Percentiles rank a stretch among this genome's conserved stretches.
phyloP scores from a whole-genome alignment of 176 grass and related monocot genomes.

The Ananas comosus region DNA sequence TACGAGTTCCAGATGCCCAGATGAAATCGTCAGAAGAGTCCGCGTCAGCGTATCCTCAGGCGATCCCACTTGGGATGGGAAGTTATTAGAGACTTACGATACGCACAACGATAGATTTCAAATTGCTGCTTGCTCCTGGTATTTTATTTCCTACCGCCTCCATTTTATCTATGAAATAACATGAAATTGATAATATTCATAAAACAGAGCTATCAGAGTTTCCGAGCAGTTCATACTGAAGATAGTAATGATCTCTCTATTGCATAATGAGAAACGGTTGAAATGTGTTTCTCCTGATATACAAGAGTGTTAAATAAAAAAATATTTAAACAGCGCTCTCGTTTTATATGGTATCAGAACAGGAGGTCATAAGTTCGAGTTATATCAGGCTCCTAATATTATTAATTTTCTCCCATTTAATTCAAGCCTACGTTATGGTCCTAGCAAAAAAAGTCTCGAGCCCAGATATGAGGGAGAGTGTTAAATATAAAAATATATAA shows the following conservation, averaged over 20 bases:
- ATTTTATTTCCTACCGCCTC: constrained; percentile 4
- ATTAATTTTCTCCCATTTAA: too few species aligned
- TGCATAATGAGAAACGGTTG: not conserved
- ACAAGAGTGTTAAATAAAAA: not conserved
- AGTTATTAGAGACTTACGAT: constrained; percentile 71
- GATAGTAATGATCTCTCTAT: not conserved
- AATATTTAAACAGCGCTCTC: too few species aligned
- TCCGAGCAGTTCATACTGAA: not conserved
- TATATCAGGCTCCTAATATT: too few species aligned
- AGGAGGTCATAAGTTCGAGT: too few species aligned
- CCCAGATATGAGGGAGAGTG: too few species aligned
- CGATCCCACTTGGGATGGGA: constrained; percentile 61
- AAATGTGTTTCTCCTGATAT: not conserved
- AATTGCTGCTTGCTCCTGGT: constrained; percentile 61
- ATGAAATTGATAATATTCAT: not conserved
- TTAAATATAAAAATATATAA: too few species aligned
- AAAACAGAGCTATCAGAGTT: not conserved
- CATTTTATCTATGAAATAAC: not conserved
- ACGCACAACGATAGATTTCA: constrained; percentile 43
- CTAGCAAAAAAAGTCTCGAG: too few species aligned
- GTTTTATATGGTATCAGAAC: too few species aligned
- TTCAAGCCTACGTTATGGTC: too few species aligned
- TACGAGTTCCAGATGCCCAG: constrained; percentile 53
- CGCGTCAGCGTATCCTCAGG: constrained; percentile 49
- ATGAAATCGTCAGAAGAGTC: constrained; percentile 84